Percentiles rank a stretch among this genome's conserved stretches.
These are phyloP conservation scores for Arthroderma uncinatum DNA, from an alignment of 2,329 filamentous ascomycete species.

Conservation along the genomic window DNA sequence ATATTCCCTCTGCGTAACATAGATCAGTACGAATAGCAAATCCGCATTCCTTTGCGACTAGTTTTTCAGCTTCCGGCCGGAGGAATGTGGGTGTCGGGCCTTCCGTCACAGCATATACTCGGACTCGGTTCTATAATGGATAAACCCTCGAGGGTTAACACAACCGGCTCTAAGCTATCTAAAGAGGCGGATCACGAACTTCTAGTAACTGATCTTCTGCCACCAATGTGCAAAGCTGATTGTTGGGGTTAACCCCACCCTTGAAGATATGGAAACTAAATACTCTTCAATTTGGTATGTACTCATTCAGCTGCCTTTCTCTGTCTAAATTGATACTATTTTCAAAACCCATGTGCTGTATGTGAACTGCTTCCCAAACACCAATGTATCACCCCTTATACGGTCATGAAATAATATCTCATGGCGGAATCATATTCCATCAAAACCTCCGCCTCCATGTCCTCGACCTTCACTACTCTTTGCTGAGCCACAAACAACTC, in stretches of 20 bases:
- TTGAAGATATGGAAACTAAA: not conserved
- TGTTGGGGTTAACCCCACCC: not conserved
- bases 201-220: not conserved
- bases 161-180: not conserved
- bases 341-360: not conserved
- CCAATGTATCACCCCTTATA: not conserved
- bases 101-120: not conserved
- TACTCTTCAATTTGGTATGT: not conserved
- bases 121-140: not conserved
- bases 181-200: not conserved
- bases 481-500: not conserved
- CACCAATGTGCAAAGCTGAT: not conserved
- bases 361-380: not conserved
- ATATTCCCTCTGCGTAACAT: not conserved
- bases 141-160: not conserved
- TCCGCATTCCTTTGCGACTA: not conserved
- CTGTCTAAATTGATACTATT: not conserved
- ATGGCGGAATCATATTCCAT: slow-evolving; percentile 4
- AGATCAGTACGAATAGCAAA: not conserved
- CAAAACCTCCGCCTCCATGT: slow-evolving; percentile 3
- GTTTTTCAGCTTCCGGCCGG: not conserved
- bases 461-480: not conserved
- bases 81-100: not conserved
- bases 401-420: not conserved
- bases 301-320: not conserved